Evolutionary conservation across 192 early-diverging fungal genomes (phyloP), one percentile per base, ranked within the genome.

Genomic region (Mortierella claussenii): DNA sequence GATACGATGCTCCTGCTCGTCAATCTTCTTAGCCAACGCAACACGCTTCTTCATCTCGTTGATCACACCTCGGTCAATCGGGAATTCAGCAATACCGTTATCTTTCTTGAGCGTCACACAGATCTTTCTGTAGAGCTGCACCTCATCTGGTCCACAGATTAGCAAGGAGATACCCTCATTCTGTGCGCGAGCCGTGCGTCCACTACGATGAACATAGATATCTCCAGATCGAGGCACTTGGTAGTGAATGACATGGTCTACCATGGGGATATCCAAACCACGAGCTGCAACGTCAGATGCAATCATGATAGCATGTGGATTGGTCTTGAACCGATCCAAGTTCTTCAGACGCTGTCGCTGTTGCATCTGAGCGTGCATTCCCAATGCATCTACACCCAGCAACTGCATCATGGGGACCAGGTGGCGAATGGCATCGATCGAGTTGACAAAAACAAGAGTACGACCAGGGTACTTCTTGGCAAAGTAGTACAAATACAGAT

Each of bases 251-350:
- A 99, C 96, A 71, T 94, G 89, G 5, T 99, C 95, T 21, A 99
- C 94, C 37, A 82, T 27, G 0, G 95, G 93, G 33, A 99, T 96
- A 83, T 99, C 97, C 57, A 99, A 80, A 47, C 97, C 97, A 57
- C 97, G 90, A 0, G 96, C 95, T 3, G 97, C 97, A 24, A 99
- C 97, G 80, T 99, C 97, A 28, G 91, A 92, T n/a, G 96, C 94
- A 40, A 99, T 87, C 66, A 99, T 83, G 0, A 99, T 89, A 1
- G 93, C 91, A 51, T 88, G 85, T 4, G 80, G 51, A 20, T 89
- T 87, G 9, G 87, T 81, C 42, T 89, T 90, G 83, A 98, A 96
- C 47, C 92, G 64, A 45, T 99, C 97, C 46, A 99, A 79, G 78
- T 92, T 96, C 80, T 96, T 96, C 32, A 99, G 85, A 21, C 97